Evolutionary conservation across 2,329 filamentous ascomycete species (phyloP).

Genomic region (Cercospora janseana): DNA sequence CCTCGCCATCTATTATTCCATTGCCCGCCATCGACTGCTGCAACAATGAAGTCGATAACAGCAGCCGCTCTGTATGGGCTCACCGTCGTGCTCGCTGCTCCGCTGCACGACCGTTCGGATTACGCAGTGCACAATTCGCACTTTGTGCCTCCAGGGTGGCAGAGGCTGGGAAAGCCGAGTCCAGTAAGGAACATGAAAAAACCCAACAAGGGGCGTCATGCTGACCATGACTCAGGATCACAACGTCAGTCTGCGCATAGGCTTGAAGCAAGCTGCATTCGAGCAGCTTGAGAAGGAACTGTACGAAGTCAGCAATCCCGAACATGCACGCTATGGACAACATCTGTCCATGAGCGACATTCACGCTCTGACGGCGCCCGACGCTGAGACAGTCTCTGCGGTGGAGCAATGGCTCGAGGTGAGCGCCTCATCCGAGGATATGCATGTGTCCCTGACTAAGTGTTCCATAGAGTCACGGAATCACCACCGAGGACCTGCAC

Average conservation of each 20-base stretch:
- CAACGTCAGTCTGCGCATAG: constrained; percentile 27
- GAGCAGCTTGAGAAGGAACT: constrained; percentile 54
- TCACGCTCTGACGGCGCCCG: constrained; percentile 56
- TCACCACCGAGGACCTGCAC: constrained; percentile 15
- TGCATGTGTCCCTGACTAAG: constrained; percentile 40
- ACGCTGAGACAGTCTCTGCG: constrained; percentile 48
- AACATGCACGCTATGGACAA: constrained; percentile 58
- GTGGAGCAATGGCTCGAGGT: constrained; percentile 56
- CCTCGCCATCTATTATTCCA: not conserved
- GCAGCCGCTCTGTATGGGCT: constrained; percentile 7
- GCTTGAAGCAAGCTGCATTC: constrained; percentile 32
- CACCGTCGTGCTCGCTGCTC: constrained; percentile 14
- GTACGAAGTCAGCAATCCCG: constrained; percentile 62
- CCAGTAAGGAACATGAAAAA: constrained; percentile 10
- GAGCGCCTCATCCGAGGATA: not conserved
- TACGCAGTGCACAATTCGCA: constrained; percentile 25
- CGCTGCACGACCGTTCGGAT: constrained; percentile 18
- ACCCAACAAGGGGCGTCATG: not conserved
- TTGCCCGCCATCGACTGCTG: not conserved
- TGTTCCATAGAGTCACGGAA: constrained; percentile 50
- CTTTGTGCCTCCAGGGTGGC: constrained; percentile 24
- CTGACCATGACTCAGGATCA: constrained; percentile 15
- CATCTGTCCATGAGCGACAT: constrained; percentile 55
- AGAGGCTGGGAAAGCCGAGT: constrained; percentile 18
- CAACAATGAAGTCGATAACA: constrained; percentile 9